These are phyloP conservation scores for Lasiosphaeria miniovina DNA, from an alignment of 495 filamentous ascomycete genomes.

Conservation along the genomic window DNA sequence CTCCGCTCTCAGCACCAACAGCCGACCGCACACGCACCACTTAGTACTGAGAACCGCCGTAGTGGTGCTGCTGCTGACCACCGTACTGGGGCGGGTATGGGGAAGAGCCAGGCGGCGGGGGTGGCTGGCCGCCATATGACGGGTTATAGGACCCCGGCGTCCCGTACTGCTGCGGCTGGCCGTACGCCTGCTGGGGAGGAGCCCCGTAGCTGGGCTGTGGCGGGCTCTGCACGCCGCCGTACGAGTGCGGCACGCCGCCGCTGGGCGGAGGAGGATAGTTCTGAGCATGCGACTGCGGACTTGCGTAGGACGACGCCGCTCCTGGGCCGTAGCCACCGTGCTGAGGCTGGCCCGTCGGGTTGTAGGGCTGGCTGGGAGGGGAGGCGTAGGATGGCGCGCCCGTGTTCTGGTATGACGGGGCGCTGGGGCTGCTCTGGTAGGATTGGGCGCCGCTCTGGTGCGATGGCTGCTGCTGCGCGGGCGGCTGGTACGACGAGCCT, in stretches of 20 bases:
- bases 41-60: background rate
- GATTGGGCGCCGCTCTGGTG: conserved; percentile 14
- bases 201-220: conserved; percentile 4
- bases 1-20: too few species aligned
- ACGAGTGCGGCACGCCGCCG: background rate
- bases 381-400: conserved; percentile 14
- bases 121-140: conserved; percentile 18
- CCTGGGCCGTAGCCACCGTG: conserved; percentile 17
- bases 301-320: background rate
- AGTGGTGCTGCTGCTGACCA: conserved; percentile 1
- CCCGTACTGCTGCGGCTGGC: background rate
- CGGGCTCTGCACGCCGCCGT: background rate
- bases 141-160: conserved; percentile 9
- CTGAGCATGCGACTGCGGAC: conserved; percentile 6
- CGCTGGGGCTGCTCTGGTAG: conserved; percentile 22
- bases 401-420: conserved; percentile 18
- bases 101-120: conserved; percentile 27
- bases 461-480: conserved; percentile 13
- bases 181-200: conserved; percentile 13
- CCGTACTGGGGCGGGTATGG: conserved; percentile 24
- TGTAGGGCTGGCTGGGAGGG: conserved; percentile 15
- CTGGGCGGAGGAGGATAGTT: conserved; percentile 4
- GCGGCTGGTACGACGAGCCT: conserved; percentile 25
- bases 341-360: conserved; percentile 8
- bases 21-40: background rate